phyloP scores from a whole-genome alignment of 2,329 filamentous ascomycete species.

The Coniochaeta pulveracea region DNA sequence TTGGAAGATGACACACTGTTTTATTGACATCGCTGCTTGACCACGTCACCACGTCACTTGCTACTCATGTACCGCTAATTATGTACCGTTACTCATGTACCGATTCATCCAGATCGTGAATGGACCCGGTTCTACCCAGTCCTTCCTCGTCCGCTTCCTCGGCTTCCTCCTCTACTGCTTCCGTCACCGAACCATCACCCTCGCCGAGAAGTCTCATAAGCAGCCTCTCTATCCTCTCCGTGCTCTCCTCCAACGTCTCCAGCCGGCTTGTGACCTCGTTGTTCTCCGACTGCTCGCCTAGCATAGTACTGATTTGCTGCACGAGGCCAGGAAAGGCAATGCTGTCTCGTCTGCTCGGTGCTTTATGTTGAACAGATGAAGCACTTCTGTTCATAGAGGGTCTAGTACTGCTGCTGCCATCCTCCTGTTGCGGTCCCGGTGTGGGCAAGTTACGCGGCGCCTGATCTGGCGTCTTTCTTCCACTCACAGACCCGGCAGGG shows the following conservation, averaged over 20 bases:
- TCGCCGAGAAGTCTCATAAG: slow-evolving; percentile 14
- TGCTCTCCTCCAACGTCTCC: slow-evolving; percentile 36
- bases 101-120: neutral
- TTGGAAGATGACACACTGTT: neutral
- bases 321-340: slow-evolving; percentile 40
- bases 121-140: slow-evolving; percentile 2
- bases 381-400: too few relatives aligned
- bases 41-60: neutral
- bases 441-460: neutral
- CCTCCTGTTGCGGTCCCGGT: neutral
- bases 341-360: slow-evolving; percentile 39
- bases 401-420: neutral
- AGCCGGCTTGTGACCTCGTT: slow-evolving; percentile 32
- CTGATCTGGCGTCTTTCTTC: slow-evolving; percentile 8
- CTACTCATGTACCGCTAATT: too few relatives aligned
- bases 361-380: too few relatives aligned
- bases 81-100: slow-evolving; percentile 4
- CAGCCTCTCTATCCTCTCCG: slow-evolving; percentile 23
- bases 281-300: slow-evolving; percentile 33
- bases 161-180: slow-evolving; percentile 4
- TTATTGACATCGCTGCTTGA: neutral
- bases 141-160: slow-evolving; percentile 9
- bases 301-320: slow-evolving; percentile 36
- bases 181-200: slow-evolving; percentile 2
- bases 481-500: slow-evolving; percentile 4